Conservation (phyloP, 495 filamentous ascomycete genomes). For the Haplographium delicatum region DNA sequence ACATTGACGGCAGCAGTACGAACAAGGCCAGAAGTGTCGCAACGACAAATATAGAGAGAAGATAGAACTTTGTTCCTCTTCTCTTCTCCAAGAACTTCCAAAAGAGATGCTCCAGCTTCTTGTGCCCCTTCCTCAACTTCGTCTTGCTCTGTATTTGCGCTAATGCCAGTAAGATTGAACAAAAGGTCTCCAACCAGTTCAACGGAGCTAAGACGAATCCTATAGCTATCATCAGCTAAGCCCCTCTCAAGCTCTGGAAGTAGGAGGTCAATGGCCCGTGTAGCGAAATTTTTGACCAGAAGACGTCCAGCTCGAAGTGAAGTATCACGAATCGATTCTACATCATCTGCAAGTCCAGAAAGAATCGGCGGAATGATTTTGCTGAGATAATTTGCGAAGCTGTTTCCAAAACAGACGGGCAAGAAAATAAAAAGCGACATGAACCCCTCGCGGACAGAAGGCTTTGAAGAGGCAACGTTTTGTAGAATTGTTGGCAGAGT, state of each 20-base stretch:
- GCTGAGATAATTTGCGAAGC: constrained; percentile 91
- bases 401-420: constrained; percentile 97
- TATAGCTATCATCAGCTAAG: constrained; percentile 90
- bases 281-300: constrained; percentile 96
- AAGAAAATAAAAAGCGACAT: constrained; percentile 99
- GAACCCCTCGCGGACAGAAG: constrained; percentile 91
- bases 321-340: constrained; percentile 92
- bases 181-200: constrained; percentile 94
- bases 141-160: constrained; percentile 73
- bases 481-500: constrained; percentile 94
- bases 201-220: constrained; percentile 94
- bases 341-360: constrained; percentile 87
- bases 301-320: constrained; percentile 87
- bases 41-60: constrained; percentile 92
- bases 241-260: constrained; percentile 93
- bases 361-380: constrained; percentile 96
- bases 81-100: constrained; percentile 92
- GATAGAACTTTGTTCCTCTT: constrained; percentile 93
- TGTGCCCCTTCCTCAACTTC: constrained; percentile 71
- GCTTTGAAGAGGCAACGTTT: constrained; percentile 87
- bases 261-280: constrained; percentile 86
- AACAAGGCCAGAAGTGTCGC: constrained; percentile 91
- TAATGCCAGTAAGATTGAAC: constrained; percentile 97
- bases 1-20: constrained; percentile 85
- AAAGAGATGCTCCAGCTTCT: constrained; percentile 83